Percentiles rank a stretch among this genome's conserved stretches.
Evolutionary conservation across 2,329 filamentous ascomycete genomes (phyloP).

Genomic region (Fusarium sp.): DNA sequence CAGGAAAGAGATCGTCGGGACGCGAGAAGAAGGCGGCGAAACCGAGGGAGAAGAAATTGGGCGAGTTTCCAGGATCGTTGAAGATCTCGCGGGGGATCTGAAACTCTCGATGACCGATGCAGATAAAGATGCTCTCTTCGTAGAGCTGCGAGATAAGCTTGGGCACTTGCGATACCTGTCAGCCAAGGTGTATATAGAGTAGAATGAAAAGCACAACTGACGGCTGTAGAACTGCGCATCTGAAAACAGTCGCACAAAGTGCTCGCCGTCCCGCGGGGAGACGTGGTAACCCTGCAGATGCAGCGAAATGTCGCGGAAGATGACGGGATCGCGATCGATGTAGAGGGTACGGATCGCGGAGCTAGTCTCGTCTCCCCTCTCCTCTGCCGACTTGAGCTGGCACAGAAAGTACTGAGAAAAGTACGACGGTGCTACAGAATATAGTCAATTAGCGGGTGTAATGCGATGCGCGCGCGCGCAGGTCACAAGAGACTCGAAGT

Average conservation of each 20-base stretch:
- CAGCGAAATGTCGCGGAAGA: constrained; percentile 86
- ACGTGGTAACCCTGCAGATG: constrained; percentile 95
- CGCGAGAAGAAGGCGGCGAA: constrained; percentile 87
- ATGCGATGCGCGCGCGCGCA: neutral
- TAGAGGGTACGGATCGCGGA: constrained; percentile 78
- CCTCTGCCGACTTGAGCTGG: constrained; percentile 72
- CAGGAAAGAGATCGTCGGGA: constrained; percentile 82
- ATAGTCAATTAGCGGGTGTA: constrained; percentile 16
- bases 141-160: constrained; percentile 90
- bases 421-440: constrained; percentile 80
- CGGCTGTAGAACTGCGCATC: constrained; percentile 94
- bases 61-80: constrained; percentile 83
- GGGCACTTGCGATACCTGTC: constrained; percentile 68
- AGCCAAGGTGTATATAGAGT: neutral
- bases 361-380: constrained; percentile 61
- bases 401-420: constrained; percentile 94
- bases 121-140: constrained; percentile 89
- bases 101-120: constrained; percentile 86
- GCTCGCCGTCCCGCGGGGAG: constrained; percentile 77
- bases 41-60: constrained; percentile 93
- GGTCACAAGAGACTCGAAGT: neutral
- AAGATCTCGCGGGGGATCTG: constrained; percentile 90
- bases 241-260: constrained; percentile 91
- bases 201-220: constrained; percentile 44
- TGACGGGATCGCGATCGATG: constrained; percentile 90